phyloP scores from a whole-genome alignment of 2,329 filamentous ascomycete genomes.

The Aspergillus fumigatiaffinis region DNA sequence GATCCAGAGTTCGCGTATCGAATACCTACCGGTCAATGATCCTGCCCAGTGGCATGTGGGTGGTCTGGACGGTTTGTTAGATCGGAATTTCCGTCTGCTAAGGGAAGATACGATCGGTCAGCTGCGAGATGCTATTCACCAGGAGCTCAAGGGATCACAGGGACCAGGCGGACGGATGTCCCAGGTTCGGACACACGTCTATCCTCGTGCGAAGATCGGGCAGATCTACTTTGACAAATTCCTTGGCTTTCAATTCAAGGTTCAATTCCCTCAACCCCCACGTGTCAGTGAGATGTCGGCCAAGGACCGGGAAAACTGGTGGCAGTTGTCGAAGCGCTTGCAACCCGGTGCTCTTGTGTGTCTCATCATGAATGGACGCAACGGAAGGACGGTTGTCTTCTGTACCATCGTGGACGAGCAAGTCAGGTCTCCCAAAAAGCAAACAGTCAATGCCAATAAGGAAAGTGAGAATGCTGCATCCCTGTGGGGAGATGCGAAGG shows the following conservation, averaged over 20 bases:
- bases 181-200: constrained; percentile 3
- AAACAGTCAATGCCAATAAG: not conserved
- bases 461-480: not conserved
- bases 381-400: constrained; percentile 18
- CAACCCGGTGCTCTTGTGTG: constrained; percentile 28
- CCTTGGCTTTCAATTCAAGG: constrained; percentile 16
- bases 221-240: constrained; percentile 15
- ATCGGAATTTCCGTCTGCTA: constrained; percentile 36
- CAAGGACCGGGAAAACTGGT: constrained; percentile 23
- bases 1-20: constrained; percentile 22
- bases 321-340: constrained; percentile 27
- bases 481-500: not conserved
- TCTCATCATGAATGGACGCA: constrained; percentile 12
- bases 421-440: constrained; percentile 12
- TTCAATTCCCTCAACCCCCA: constrained; percentile 22
- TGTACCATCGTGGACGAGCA: constrained; percentile 17
- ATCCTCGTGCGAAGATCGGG: constrained; percentile 2
- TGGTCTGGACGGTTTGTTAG: constrained; percentile 27
- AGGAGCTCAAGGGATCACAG: constrained; percentile 4
- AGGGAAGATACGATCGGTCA: constrained; percentile 33
- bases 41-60: constrained; percentile 24
- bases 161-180: constrained; percentile 3
- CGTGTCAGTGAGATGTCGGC: constrained; percentile 6
- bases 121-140: constrained; percentile 29
- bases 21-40: constrained; percentile 33